phyloP scores from a whole-genome alignment of 2,329 filamentous ascomycete species.

The Exophiala aquamarina region DNA sequence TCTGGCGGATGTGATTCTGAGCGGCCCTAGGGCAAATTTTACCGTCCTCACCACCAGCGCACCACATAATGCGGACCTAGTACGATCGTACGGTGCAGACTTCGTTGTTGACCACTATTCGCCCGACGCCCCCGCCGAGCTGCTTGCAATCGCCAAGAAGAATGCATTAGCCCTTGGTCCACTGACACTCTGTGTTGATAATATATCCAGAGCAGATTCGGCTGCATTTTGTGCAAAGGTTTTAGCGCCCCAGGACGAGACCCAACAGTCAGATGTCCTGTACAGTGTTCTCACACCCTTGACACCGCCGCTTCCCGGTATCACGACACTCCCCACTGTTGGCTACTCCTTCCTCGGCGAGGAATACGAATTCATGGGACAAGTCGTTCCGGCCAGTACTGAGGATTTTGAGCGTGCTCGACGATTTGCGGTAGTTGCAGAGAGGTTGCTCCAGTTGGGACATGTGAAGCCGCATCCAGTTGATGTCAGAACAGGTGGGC shows the following conservation, averaged over 20 bases:
- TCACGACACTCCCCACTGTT: background rate
- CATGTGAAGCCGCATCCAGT: background rate
- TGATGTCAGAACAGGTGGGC: background rate
- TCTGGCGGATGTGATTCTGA: too few relatives aligned
- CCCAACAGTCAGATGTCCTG: too few relatives aligned
- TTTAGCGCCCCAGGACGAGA: too few relatives aligned
- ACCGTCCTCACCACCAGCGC: constrained; percentile 35
- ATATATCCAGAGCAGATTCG: too few relatives aligned
- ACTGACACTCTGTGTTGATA: too few relatives aligned
- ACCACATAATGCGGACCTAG: constrained; percentile 30
- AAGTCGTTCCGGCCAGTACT: background rate
- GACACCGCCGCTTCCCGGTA: too few relatives aligned
- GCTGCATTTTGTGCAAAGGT: too few relatives aligned
- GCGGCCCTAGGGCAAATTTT: constrained; percentile 11
- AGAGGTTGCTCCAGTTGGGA: background rate
- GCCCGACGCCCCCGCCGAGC: background rate
- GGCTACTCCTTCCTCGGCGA: constrained; percentile 2
- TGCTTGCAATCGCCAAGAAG: too few relatives aligned
- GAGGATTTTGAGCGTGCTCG: background rate
- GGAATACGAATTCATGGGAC: background rate
- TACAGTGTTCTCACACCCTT: too few relatives aligned
- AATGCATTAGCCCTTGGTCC: too few relatives aligned
- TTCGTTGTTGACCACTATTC: constrained; percentile 33
- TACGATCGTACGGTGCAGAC: constrained; percentile 30
- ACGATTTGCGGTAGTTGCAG: background rate